Evolutionary conservation across 73 alveolate species (phyloP), one percentile per base, ranked within the genome.

Genomic region (Paramecium sonneborni): DNA sequence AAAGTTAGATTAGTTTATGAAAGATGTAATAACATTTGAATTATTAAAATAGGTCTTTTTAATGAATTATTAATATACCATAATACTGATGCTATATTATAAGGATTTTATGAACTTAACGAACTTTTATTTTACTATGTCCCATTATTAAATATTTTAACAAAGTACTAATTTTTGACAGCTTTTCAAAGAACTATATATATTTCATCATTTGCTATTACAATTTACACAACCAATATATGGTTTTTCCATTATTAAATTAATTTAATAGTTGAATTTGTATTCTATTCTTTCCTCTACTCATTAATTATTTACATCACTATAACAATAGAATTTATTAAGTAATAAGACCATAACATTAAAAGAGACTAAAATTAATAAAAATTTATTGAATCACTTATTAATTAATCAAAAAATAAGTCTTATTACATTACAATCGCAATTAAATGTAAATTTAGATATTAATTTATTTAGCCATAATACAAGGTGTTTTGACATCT

Each of bases 131-230:
- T 62, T 62, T 62, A 62, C 18, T 62, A 62, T 26, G 44, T 32
- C 2, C 84, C 84, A 2, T 26, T 62, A 32, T 30, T 62, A 14
- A 62, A 26, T 15, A 32, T 62, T 11, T 32, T 62, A 12, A 30
- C 84, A 12, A 62, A 32, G 9, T 62, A 62, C 12, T 30, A 26
- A 26, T 62, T 62, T 26, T 26, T 30, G 84, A 62, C 18, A 2
- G 84, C 84, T 30, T 62, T 62, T 62, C 84, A 62, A 28, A 62
- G 84, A 62, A 62, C 84, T 26, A 62, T 62, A 26, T 62, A 30
- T 26, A 5, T 62, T 26, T 26, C 84, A 10, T 26, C 84, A 2
- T 62, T 62, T 26, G 0, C 26, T 14, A 26, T 62, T 30, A 62
- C 26, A 26, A 30, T 26, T 28, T 32, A 62, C 46, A 62, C 10